phyloP scores from a whole-genome alignment of 2,329 filamentous ascomycete genomes.

The Fusarium veterinarium region DNA sequence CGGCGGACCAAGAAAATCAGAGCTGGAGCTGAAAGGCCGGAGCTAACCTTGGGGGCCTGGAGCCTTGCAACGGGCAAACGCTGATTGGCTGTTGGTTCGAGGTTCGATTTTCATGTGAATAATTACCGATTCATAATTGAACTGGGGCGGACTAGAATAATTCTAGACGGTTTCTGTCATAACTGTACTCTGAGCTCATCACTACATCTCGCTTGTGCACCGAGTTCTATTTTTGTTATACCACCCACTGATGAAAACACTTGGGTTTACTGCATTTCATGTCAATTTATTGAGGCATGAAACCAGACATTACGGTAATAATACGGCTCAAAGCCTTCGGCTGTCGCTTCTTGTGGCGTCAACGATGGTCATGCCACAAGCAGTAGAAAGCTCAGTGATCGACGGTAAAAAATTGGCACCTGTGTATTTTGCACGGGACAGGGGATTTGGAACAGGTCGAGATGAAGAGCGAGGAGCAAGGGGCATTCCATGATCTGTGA shows the following conservation, averaged over 20 bases:
- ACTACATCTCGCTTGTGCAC: neutral
- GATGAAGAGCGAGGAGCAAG: slow-evolving; percentile 22
- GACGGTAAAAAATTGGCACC: neutral
- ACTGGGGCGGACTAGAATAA: slow-evolving; percentile 23
- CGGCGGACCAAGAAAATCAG: slow-evolving; percentile 27
- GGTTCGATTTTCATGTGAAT: slow-evolving; percentile 18
- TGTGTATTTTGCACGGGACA: slow-evolving; percentile 13
- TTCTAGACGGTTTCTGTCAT: slow-evolving; percentile 6
- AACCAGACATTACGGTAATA: neutral
- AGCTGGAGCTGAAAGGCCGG: slow-evolving; percentile 25
- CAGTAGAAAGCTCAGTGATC: slow-evolving; percentile 8
- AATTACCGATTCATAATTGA: slow-evolving; percentile 4
- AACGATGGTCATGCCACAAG: slow-evolving; percentile 18
- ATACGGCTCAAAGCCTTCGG: neutral
- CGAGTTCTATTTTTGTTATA: neutral
- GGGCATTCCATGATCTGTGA: slow-evolving; percentile 20
- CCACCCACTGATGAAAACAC: neutral
- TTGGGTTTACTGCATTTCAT: neutral
- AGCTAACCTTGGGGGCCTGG: neutral
- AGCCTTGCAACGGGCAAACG: slow-evolving; percentile 20
- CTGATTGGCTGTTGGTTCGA: slow-evolving; percentile 20
- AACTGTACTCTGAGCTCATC: neutral
- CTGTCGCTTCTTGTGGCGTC: slow-evolving; percentile 2
- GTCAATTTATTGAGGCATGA: neutral
- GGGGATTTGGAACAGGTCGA: slow-evolving; percentile 15